Percentiles rank a stretch among this genome's conserved stretches.
Evolutionary conservation across 345 rosid genomes (phyloP).

Genomic region (Eucalyptus erythrocorys): DNA sequence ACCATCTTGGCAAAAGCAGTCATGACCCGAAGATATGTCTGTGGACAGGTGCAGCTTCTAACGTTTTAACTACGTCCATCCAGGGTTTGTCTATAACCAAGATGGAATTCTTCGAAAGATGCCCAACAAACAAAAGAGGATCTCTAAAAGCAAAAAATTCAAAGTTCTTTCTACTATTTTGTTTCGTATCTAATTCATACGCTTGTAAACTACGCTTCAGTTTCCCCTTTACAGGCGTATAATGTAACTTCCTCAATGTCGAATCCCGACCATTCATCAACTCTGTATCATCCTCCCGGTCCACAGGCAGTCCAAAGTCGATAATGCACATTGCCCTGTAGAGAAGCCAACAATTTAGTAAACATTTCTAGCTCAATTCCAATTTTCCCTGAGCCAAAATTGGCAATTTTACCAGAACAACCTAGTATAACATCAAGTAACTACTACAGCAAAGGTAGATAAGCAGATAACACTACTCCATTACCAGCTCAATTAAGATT

Average conservation of each 20-base stretch:
- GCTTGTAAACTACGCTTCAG: conserved; percentile 43
- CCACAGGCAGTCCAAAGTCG: conserved; percentile 69
- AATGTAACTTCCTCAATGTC: conserved; percentile 27
- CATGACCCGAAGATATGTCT: conserved; percentile 86
- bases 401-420: background rate
- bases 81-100: conserved; percentile 88
- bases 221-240: conserved; percentile 22
- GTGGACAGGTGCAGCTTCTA: conserved; percentile 76
- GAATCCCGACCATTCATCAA: conserved; percentile 29
- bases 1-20: background rate
- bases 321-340: conserved; percentile 87
- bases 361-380: background rate
- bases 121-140: conserved; percentile 81
- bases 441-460: background rate
- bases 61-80: conserved; percentile 69
- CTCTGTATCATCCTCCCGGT: conserved; percentile 45
- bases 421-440: background rate
- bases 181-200: conserved; percentile 30
- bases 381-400: background rate
- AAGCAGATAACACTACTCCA: background rate
- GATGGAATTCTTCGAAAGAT: conserved; percentile 61
- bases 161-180: conserved; percentile 46
- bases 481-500: background rate
- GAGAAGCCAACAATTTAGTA: background rate
- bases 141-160: conserved; percentile 69